phyloP scores from a whole-genome alignment of 805 yeast genomes.

The Yamadazyma philogaea region DNA sequence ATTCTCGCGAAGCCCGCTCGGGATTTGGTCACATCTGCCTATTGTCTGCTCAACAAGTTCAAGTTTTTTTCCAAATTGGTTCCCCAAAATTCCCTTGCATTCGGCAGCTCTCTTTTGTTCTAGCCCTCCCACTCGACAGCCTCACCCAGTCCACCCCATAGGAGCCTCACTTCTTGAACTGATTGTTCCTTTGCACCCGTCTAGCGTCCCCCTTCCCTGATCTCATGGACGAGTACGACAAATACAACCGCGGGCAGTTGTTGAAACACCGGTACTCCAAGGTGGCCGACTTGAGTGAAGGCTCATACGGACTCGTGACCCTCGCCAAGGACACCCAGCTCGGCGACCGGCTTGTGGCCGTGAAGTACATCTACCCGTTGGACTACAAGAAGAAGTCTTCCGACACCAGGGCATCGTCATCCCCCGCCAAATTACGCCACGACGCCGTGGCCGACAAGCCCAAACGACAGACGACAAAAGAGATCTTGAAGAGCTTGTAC shows the following conservation, averaged over 20 bases:
- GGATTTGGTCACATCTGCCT: not conserved
- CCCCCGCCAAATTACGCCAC: conserved; percentile 32
- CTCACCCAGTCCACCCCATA: no score
- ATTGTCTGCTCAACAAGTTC: not conserved
- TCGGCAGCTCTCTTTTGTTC: not conserved
- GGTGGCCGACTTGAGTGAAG: conserved; percentile 77
- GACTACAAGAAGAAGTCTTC: conserved; percentile 30
- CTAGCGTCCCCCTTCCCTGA: not conserved
- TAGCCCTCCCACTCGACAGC: not conserved
- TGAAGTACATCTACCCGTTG: conserved; percentile 73
- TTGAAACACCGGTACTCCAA: conserved; percentile 63
- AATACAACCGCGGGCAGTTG: conserved; percentile 40
- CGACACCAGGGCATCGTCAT: conserved; percentile 26
- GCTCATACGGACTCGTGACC: conserved; percentile 90
- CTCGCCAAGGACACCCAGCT: conserved; percentile 68
- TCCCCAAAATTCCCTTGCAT: not conserved
- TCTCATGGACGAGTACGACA: conserved; percentile 40
- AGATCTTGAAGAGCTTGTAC: conserved; percentile 30
- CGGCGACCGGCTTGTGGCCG: conserved; percentile 61
- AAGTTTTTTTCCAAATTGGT: not conserved
- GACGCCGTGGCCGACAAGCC: conserved; percentile 1
- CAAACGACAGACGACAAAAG: conserved; percentile 13
- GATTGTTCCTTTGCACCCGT: not conserved
- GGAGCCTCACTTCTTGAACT: no score
- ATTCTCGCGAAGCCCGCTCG: not conserved